Evolutionary conservation across 2,329 filamentous ascomycete species (phyloP).

Genomic region (Beauveria australis): DNA sequence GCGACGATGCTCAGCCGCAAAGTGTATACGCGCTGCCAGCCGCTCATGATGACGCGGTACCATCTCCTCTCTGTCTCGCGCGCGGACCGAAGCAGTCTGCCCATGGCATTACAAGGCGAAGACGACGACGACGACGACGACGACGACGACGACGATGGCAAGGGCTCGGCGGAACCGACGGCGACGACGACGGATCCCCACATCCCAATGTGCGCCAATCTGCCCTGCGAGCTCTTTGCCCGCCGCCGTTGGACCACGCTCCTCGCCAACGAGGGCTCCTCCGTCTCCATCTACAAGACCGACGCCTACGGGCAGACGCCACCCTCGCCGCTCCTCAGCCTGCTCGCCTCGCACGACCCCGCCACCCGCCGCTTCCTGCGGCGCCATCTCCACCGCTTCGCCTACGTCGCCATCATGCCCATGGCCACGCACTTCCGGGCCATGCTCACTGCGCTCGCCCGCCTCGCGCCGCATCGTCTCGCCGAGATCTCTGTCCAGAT

Average conservation of each 20-base stretch:
- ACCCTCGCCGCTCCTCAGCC: slow-evolving; percentile 36
- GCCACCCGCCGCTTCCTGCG: slow-evolving; percentile 27
- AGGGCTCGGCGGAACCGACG: neutral
- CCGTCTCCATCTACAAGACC: slow-evolving; percentile 55
- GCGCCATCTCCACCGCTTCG: slow-evolving; percentile 38
- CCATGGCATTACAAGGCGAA: too few species aligned
- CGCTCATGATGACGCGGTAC: slow-evolving; percentile 55
- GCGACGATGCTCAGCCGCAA: slow-evolving; percentile 50
- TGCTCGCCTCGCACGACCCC: slow-evolving; percentile 26
- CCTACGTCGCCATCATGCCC: slow-evolving; percentile 61
- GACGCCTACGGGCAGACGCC: slow-evolving; percentile 18
- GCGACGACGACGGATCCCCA: neutral
- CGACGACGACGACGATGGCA: neutral
- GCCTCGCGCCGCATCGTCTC: slow-evolving; percentile 20
- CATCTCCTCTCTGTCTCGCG: slow-evolving; percentile 49
- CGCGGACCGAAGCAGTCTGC: neutral
- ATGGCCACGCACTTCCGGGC: slow-evolving; percentile 48
- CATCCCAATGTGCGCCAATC: neutral
- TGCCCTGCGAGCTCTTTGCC: slow-evolving; percentile 40
- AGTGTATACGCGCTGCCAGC: slow-evolving; percentile 49
- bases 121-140: neutral
- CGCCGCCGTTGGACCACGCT: slow-evolving; percentile 57
- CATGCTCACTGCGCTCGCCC: neutral
- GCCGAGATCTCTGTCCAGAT: slow-evolving; percentile 47
- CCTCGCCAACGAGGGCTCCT: slow-evolving; percentile 68